Percentiles rank a stretch among this genome's conserved stretches.
Evolutionary conservation across 352 stramenopile genomes (phyloP).

Genomic region (Pythium brachiatum): DNA sequence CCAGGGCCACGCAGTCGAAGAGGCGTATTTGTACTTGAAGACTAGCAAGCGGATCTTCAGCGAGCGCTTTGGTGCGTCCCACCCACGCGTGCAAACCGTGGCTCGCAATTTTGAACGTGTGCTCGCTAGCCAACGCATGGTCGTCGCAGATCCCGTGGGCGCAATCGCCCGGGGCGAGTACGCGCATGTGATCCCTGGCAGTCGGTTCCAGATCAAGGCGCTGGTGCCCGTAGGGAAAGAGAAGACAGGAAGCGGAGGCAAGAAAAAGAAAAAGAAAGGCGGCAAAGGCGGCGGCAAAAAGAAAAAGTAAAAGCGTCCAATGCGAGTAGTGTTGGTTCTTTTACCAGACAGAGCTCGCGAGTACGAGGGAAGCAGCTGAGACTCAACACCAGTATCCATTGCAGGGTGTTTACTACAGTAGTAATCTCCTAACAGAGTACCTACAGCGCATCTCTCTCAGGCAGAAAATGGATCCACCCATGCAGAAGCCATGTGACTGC

Average conservation of each 20-base stretch:
- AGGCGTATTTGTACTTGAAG: slow-evolving; percentile 59
- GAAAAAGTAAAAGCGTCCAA: slow-evolving; percentile 22
- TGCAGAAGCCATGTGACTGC: too few species aligned
- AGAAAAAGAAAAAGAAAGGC: slow-evolving; percentile 27
- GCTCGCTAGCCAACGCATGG: slow-evolving; percentile 32
- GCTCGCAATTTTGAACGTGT: slow-evolving; percentile 48
- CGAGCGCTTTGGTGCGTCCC: slow-evolving; percentile 38
- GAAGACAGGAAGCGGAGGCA: slow-evolving; percentile 13
- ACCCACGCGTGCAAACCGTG: slow-evolving; percentile 46
- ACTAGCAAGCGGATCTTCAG: slow-evolving; percentile 44
- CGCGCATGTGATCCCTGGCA: slow-evolving; percentile 57
- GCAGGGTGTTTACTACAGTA: too few species aligned
- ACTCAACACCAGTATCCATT: too few species aligned
- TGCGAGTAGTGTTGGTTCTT: neutral
- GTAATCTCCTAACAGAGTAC: too few species aligned
- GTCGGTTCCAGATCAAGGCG: slow-evolving; percentile 63
- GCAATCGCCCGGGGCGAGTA: slow-evolving; percentile 56
- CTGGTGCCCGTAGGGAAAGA: slow-evolving; percentile 36
- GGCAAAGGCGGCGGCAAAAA: slow-evolving; percentile 29
- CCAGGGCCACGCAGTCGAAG: slow-evolving; percentile 35
- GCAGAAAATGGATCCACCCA: too few species aligned
- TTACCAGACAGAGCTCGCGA: too few species aligned
- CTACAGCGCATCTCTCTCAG: too few species aligned
- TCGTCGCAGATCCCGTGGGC: slow-evolving; percentile 42
- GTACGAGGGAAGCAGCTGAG: too few species aligned